Evolutionary conservation across 2,329 filamentous ascomycete genomes (phyloP).

Genomic region (Curvularia spicifera): DNA sequence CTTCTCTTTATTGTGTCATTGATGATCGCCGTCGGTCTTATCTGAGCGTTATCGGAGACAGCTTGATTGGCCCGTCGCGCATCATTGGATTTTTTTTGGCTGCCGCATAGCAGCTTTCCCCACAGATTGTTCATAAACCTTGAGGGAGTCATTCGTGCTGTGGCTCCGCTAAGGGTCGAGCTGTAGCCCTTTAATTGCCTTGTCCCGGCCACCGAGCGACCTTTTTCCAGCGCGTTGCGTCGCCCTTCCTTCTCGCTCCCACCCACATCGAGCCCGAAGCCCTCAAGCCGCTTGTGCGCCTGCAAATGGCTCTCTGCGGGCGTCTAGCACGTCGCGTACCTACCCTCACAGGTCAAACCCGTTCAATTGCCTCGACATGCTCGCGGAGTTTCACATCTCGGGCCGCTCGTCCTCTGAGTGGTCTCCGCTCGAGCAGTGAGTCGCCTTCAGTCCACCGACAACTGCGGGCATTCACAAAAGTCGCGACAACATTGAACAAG

Average conservation of each 20-base stretch:
- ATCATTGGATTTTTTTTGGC: constrained; percentile 42
- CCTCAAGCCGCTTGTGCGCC: constrained; percentile 40
- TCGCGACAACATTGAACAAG: constrained; percentile 46
- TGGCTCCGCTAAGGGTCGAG: constrained; percentile 39
- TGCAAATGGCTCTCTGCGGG: constrained; percentile 51
- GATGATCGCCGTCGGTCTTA: constrained; percentile 32
- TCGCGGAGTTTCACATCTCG: constrained; percentile 44
- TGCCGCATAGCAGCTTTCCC: constrained; percentile 41
- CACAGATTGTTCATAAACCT: constrained; percentile 39
- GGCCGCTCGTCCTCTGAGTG: constrained; percentile 40
- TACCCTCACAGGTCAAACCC: constrained; percentile 43
- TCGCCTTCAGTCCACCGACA: constrained; percentile 43
- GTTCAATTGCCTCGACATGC: constrained; percentile 35
- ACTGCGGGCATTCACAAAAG: constrained; percentile 49
- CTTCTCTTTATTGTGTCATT: constrained; percentile 5
- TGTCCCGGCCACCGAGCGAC: constrained; percentile 27
- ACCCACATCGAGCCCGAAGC: constrained; percentile 42
- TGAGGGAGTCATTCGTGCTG: constrained; percentile 36
- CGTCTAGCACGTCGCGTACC: constrained; percentile 52
- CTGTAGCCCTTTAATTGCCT: constrained; percentile 42
- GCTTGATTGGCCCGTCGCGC: constrained; percentile 33
- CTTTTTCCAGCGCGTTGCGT: constrained; percentile 26
- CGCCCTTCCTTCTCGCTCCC: constrained; percentile 19
- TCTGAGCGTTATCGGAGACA: constrained; percentile 43
- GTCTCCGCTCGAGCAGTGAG: constrained; percentile 40